Evolutionary conservation across 2,329 filamentous ascomycete species (phyloP), one percentile per base, ranked within the genome.

Genomic region (Akanthomyces uredinophilus): DNA sequence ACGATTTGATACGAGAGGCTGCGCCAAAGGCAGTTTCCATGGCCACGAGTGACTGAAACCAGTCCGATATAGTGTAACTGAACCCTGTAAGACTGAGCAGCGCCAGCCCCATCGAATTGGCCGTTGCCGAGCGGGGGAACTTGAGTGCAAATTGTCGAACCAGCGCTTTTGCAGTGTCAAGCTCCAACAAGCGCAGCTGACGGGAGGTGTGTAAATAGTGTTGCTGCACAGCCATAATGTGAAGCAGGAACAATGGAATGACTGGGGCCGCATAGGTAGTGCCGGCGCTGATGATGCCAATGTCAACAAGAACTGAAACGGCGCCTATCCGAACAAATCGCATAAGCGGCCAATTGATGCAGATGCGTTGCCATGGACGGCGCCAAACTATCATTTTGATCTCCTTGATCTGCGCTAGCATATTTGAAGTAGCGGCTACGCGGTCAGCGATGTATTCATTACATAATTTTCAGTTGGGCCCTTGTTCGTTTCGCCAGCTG

Each of bases 131-230:
- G n/a, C 20, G 14, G 16, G 55, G n/a, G 20, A 27, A 58, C 16
- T 58, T 50, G 13, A 58, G 29, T 5, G 55, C 55, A 22, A 49
- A 73, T 22, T 70, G 68, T 0, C 69, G 71, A 54, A 73, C 73
- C 0, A 77, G 64, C 2, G 71, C 70, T 5, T 68, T 68, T 58
- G 71, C 73, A 0, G 71, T 68, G 60, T 77, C 73, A 1, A 77
- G 68, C 24, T 77, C 73, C 18, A 77, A 59, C 5, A 73, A 51
- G 6, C 75, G 70, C 2, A 77, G 56, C 63, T 77, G 75, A 1
- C 74, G 65, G 1, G 74, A 76, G 1, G 74, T 75, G 4, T 67
- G 65, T 1, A 76, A 66, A 59, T 75, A 75, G 37, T 71, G 70
- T 16, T 66, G 67, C 44, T 73, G 72, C 5, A 74, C 58, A 5